phyloP scores from a whole-genome alignment of 495 filamentous ascomycete genomes.

The Penicillium angulare region DNA sequence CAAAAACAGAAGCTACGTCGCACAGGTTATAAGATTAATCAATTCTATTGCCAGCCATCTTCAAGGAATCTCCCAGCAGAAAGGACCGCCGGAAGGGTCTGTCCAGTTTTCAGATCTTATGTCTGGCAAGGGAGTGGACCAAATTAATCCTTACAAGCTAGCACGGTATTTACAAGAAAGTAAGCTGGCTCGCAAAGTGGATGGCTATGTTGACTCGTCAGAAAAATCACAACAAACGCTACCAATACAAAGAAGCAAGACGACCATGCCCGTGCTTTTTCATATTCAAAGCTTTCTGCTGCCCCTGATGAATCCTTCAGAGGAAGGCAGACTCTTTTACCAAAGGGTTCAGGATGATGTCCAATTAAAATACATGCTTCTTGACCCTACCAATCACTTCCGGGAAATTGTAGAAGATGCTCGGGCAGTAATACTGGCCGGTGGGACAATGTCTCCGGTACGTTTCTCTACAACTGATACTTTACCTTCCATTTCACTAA shows the following conservation, averaged over 20 bases:
- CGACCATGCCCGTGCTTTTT: slow-evolving; percentile 71
- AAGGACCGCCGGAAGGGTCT: slow-evolving; percentile 56
- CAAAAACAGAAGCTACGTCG: slow-evolving; percentile 88
- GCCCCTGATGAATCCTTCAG: slow-evolving; percentile 82
- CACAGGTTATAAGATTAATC: slow-evolving; percentile 77
- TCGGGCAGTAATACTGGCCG: slow-evolving; percentile 84
- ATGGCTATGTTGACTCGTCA: slow-evolving; percentile 70
- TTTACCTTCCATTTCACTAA: background rate
- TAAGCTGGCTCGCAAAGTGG: slow-evolving; percentile 91
- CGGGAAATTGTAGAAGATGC: slow-evolving; percentile 83
- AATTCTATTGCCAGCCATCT: slow-evolving; percentile 72
- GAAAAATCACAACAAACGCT: slow-evolving; percentile 47
- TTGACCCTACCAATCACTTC: slow-evolving; percentile 94
- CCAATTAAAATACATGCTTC: slow-evolving; percentile 78
- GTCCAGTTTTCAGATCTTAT: slow-evolving; percentile 69
- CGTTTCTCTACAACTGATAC: background rate
- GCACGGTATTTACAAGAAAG: slow-evolving; percentile 85
- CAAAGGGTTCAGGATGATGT: slow-evolving; percentile 56
- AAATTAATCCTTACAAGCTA: slow-evolving; percentile 90
- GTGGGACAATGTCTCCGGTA: slow-evolving; percentile 95
- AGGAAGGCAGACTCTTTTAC: slow-evolving; percentile 85
- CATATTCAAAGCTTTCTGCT: slow-evolving; percentile 80
- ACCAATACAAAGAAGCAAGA: slow-evolving; percentile 24
- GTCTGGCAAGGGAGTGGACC: slow-evolving; percentile 83
- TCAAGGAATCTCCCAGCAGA: slow-evolving; percentile 37